Evolutionary conservation across 345 rosid genomes (phyloP), one percentile per base, ranked within the genome.

Genomic region (Moricandia arvensis): DNA sequence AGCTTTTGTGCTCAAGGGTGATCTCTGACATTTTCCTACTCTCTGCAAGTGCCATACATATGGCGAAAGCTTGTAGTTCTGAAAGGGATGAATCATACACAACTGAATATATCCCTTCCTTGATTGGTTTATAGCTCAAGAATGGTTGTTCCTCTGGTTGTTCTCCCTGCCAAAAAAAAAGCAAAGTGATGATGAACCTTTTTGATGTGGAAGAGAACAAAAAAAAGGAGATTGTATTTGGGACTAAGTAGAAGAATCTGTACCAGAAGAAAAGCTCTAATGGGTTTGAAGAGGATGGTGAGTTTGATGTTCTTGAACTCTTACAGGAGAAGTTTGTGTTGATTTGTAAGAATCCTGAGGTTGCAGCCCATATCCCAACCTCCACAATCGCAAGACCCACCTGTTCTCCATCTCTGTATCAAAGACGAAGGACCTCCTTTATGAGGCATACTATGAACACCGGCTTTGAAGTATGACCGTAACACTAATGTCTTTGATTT

Each of bases 291-390:
- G 75, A 15, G 35, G 85, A 59, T 64, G 83, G 76, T 43, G 83
- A 76, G 64, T 69, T 80, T 66, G 82, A 72, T 27, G 80, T 55
- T 59, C 80, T 72, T 43, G 77, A 66, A 58, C 65, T 83, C 76
- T 73, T 77, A 57, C 15, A 18, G 59, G 68, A 70, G 58, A 78
- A 84, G 80, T n/a, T 71, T 78, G 60, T 67, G 83, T 57, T 71
- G 72, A 61, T 84, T 86, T 34, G 85, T 78, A 49, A 91, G 88
- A 75, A 91, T 77, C 79, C 76, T 84, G 31, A 91, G 91, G 54
- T 87, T 80, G 80, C 97, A 94, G 18, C 95, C 95, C 82, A 90
- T 79, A 72, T 94, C 98, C 98, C 97, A 94, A 68, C 97, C 98
- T 72, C 97, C 98, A 74, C 98, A 94, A 61, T 94, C 97, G 77